These are phyloP conservation scores for Corymbia calophylla DNA, from an alignment of 441 rosid genomes.

Conservation along the genomic window DNA sequence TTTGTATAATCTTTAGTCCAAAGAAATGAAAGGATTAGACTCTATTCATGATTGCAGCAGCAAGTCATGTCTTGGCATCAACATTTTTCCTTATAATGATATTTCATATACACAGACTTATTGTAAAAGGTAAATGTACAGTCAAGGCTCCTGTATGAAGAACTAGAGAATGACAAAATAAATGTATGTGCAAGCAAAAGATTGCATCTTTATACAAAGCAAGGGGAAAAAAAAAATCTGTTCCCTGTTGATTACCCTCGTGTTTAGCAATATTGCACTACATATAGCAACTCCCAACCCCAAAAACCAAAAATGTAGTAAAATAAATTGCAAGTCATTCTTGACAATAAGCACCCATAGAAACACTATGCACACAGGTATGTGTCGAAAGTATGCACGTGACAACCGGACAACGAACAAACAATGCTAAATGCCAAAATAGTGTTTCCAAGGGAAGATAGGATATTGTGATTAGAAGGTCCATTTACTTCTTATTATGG, in stretches of 20 bases:
- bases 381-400: neutral
- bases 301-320: neutral
- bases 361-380: neutral
- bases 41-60: neutral
- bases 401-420: neutral
- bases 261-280: neutral
- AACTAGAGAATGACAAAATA: neutral
- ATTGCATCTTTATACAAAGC: neutral
- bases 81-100: neutral
- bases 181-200: neutral
- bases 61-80: neutral
- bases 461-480: neutral
- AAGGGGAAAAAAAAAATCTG: neutral
- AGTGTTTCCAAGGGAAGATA: neutral
- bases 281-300: neutral
- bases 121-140: neutral
- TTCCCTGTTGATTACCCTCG: neutral
- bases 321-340: neutral
- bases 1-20: neutral
- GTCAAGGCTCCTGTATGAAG: neutral
- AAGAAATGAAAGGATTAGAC: neutral
- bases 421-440: neutral
- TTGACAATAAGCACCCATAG: neutral
- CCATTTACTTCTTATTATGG: neutral
- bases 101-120: neutral